phyloP scores from a whole-genome alignment of 805 yeast species.

The Monosporozyma aquatica region DNA sequence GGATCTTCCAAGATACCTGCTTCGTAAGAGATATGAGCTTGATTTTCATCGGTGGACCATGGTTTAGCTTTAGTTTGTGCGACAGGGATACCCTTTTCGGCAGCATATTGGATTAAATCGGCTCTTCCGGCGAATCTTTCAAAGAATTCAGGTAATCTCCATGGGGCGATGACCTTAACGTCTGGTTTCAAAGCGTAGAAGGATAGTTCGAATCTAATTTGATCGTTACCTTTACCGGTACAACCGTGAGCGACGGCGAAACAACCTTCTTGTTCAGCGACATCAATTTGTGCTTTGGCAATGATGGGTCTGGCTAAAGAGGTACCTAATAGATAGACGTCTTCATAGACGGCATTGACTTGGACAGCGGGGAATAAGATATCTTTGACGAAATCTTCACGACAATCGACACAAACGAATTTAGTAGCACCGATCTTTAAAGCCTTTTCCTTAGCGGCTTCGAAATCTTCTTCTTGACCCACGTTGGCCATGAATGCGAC shows the following conservation, averaged over 20 bases:
- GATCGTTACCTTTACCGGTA: conserved; percentile 99
- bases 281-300: conserved; percentile 95
- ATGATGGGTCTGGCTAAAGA: conserved; percentile 98
- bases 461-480: conserved; percentile 99
- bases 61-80: conserved; percentile 98
- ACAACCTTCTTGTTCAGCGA: conserved; percentile 95
- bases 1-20: conserved; percentile 99
- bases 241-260: conserved; percentile 98
- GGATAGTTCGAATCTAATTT: conserved; percentile 93
- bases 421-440: conserved; percentile 95
- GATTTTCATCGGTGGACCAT: conserved; percentile 99
- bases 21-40: conserved; percentile 98
- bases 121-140: conserved; percentile 97
- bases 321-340: conserved; percentile 92
- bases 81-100: conserved; percentile 84
- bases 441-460: conserved; percentile 93
- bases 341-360: conserved; percentile 95
- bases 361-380: conserved; percentile 94
- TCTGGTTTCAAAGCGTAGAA: conserved; percentile 98
- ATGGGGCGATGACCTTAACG: conserved; percentile 93
- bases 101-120: conserved; percentile 90
- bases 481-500: conserved; percentile 97
- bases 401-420: conserved; percentile 87
- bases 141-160: conserved; percentile 96
- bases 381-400: conserved; percentile 88